These are phyloP conservation scores for Lepraria neglecta DNA, from an alignment of 495 filamentous ascomycete species.

Conservation along the genomic window DNA sequence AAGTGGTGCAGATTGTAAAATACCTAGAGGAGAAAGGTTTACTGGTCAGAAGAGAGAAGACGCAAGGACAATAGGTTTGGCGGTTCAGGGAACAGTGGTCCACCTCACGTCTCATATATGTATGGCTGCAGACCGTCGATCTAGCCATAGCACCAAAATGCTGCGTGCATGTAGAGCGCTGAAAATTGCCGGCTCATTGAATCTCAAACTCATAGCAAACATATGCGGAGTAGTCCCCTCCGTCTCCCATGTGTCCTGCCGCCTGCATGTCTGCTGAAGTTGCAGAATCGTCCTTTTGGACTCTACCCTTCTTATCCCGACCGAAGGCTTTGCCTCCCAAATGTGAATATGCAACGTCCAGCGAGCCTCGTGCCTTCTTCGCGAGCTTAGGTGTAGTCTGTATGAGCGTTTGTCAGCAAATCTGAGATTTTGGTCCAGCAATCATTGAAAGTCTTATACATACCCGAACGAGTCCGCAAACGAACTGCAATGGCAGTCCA, in stretches of 20 bases:
- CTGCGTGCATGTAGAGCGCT: neutral
- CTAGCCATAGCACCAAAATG: too few relatives aligned
- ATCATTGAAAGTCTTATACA: conserved; percentile 26
- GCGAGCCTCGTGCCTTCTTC: conserved; percentile 69
- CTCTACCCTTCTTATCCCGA: conserved; percentile 84
- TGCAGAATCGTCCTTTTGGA: conserved; percentile 76
- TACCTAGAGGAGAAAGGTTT: conserved; percentile 65
- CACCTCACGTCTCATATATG: neutral
- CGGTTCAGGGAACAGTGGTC: too few relatives aligned
- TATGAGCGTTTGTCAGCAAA: neutral
- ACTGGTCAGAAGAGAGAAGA: conserved; percentile 31
- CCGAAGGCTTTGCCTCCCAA: conserved; percentile 93
- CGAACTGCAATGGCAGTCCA: conserved; percentile 81
- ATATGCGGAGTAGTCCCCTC: conserved; percentile 86
- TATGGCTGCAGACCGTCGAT: neutral
- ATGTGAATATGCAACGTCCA: conserved; percentile 87
- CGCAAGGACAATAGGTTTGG: neutral
- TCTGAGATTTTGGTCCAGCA: too few relatives aligned
- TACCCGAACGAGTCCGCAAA: conserved; percentile 79
- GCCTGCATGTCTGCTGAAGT: conserved; percentile 73
- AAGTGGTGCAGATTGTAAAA: conserved; percentile 71
- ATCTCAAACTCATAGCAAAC: conserved; percentile 96
- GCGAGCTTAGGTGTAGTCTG: conserved; percentile 75
- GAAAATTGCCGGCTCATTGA: conserved; percentile 3
- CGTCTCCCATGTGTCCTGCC: conserved; percentile 55